phyloP scores from a whole-genome alignment of 352 stramenopile species.

The Pythium vanterpoolii region DNA sequence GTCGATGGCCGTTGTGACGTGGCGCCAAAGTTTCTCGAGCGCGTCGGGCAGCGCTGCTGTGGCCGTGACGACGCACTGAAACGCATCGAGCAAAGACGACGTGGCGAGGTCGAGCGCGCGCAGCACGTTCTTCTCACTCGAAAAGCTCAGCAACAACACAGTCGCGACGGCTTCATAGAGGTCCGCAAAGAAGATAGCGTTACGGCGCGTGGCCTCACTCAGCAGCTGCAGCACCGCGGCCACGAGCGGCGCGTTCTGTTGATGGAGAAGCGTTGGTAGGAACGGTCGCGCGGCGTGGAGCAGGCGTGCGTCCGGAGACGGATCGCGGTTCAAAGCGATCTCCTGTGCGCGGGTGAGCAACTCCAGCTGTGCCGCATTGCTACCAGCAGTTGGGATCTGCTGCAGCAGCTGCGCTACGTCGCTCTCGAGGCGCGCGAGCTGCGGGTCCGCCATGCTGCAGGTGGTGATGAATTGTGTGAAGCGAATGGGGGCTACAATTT shows the following conservation, averaged over 20 bases:
- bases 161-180: conserved; percentile 56
- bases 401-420: conserved; percentile 56
- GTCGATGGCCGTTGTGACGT: conserved; percentile 41
- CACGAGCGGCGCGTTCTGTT: conserved; percentile 61
- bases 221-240: conserved; percentile 52
- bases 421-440: conserved; percentile 23
- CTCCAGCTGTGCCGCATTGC: conserved; percentile 50
- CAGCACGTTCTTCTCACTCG: conserved; percentile 69
- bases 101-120: conserved; percentile 50
- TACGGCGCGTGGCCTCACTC: conserved; percentile 26
- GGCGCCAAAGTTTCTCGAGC: conserved; percentile 28
- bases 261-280: conserved; percentile 43
- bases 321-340: conserved; percentile 54
- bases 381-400: conserved; percentile 34
- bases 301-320: conserved; percentile 35
- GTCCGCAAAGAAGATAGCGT: conserved; percentile 23
- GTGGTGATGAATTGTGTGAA: not conserved
- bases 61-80: conserved; percentile 30
- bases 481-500: not conserved
- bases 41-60: conserved; percentile 8
- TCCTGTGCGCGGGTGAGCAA: conserved; percentile 66
- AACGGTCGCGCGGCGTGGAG: conserved; percentile 43
- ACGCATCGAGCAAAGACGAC: conserved; percentile 33
- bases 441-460: conserved; percentile 27
- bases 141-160: conserved; percentile 66